A percentile compares a stretch with the other conserved stretches of the same genome.
phyloP scores from a whole-genome alignment of 2,329 filamentous ascomycete species.

The Aspergillus sp. region DNA sequence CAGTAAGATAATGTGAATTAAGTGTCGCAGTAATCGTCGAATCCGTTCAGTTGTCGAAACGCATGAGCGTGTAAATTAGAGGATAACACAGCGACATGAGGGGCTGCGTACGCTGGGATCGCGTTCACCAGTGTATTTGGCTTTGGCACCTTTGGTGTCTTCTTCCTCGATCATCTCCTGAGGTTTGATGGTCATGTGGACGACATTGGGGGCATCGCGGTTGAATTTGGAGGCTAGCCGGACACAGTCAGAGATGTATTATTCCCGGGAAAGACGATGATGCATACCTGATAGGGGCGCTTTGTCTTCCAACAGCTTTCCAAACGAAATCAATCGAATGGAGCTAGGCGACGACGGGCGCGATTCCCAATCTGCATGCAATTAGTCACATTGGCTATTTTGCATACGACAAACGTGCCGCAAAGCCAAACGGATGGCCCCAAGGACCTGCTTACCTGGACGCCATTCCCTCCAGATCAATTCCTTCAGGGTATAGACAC shows the following conservation, averaged over 20 bases:
- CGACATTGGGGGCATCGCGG: conserved; percentile 65
- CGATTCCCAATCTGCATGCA: conserved; percentile 64
- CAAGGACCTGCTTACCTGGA: conserved; percentile 44
- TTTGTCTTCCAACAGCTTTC: conserved; percentile 84
- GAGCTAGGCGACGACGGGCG: conserved; percentile 78
- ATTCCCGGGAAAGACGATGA: conserved; percentile 1
- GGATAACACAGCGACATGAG: conserved; percentile 57
- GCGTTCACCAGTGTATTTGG: conserved; percentile 40
- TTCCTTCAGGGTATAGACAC: conserved; percentile 88
- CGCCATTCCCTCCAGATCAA: conserved; percentile 89
- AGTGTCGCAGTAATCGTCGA: neutral
- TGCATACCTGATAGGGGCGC: conserved; percentile 68
- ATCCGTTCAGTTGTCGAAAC: neutral
- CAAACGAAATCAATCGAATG: conserved; percentile 87
- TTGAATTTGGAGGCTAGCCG: conserved; percentile 68
- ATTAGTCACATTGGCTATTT: neutral
- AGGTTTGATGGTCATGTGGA: conserved; percentile 91
- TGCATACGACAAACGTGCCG: neutral
- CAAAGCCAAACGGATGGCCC: neutral
- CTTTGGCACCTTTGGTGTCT: conserved; percentile 60
- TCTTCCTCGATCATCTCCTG: conserved; percentile 76
- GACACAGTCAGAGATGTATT: neutral
- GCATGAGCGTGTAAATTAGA: conserved; percentile 31
- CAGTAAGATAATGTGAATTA: neutral
- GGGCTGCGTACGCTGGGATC: conserved; percentile 51